Percentiles rank a stretch among this genome's conserved stretches.
Evolutionary conservation across 495 filamentous ascomycete species (phyloP).

Genomic region (Neurospora africana): DNA sequence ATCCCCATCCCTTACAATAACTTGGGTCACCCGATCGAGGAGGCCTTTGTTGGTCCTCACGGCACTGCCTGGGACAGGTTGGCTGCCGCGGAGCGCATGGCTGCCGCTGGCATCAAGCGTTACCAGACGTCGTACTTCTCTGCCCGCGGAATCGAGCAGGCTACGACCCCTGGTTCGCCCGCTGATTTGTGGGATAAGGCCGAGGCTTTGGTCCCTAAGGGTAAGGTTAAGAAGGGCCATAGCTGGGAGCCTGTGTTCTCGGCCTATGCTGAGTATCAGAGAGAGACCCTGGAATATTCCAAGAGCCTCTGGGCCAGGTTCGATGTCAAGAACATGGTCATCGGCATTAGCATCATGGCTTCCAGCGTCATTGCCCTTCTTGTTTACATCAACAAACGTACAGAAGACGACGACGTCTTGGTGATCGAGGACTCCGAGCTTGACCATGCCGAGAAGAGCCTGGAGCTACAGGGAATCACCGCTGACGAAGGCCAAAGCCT

Average conservation of each 20-base stretch:
- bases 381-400: conserved; percentile 52
- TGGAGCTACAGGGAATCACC: conserved; percentile 27
- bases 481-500: conserved; percentile 21
- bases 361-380: conserved; percentile 55
- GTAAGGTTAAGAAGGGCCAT: conserved; percentile 13
- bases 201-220: conserved; percentile 22
- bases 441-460: conserved; percentile 32
- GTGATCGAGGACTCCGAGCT: conserved; percentile 34
- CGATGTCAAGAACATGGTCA: conserved; percentile 71
- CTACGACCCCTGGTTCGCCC: conserved; percentile 43
- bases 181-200: conserved; percentile 45
- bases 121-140: conserved; percentile 59
- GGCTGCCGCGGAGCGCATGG: conserved; percentile 59
- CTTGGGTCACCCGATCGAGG: conserved; percentile 86
- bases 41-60: conserved; percentile 67
- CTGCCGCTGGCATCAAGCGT: conserved; percentile 77
- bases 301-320: conserved; percentile 84
- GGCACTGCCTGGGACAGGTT: conserved; percentile 66
- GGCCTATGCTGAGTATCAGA: conserved; percentile 63
- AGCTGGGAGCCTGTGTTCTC: conserved; percentile 37
- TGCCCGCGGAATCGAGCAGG: conserved; percentile 52
- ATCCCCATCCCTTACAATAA: conserved; percentile 96
- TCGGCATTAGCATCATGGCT: conserved; percentile 63
- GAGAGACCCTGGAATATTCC: conserved; percentile 68
- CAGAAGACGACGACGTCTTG: conserved; percentile 31